These are phyloP conservation scores for Apiotrichum akiyoshidainum DNA, from an alignment of 1,284 basidiomycete species.

Conservation along the genomic window DNA sequence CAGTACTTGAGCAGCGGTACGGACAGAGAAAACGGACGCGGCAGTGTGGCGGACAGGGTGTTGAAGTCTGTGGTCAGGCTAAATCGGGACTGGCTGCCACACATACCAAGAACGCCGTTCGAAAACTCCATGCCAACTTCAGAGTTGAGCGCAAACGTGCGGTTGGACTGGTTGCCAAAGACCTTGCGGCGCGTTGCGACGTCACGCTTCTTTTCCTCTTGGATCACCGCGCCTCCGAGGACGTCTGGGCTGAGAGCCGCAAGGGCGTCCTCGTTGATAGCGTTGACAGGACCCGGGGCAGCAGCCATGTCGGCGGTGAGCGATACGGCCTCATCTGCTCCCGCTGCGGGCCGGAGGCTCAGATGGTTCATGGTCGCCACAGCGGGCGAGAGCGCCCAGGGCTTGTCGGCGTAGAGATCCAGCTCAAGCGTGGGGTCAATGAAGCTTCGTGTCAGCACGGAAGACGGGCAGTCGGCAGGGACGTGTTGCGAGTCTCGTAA, in stretches of 20 bases:
- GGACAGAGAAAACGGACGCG: constrained; percentile 62
- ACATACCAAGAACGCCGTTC: no score
- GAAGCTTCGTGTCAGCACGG: constrained; percentile 58
- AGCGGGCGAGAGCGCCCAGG: constrained; percentile 86
- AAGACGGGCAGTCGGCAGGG: no score
- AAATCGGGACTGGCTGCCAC: no score
- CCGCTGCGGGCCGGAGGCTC: constrained; percentile 53
- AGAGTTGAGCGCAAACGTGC: constrained; percentile 59
- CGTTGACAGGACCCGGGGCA: not conserved
- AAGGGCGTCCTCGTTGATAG: constrained; percentile 34
- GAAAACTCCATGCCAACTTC: constrained; percentile 47
- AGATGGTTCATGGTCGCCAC: constrained; percentile 83
- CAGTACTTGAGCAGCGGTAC: constrained; percentile 83
- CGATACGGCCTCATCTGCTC: not conserved
- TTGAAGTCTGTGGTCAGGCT: constrained; percentile 60
- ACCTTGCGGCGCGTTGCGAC: constrained; percentile 58
- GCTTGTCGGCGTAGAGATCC: constrained; percentile 69
- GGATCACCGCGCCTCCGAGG: constrained; percentile 26
- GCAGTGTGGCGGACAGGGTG: constrained; percentile 64
- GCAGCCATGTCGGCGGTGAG: constrained; percentile 2
- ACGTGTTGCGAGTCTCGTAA: no score
- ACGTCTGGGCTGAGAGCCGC: constrained; percentile 3
- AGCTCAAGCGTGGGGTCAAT: constrained; percentile 82
- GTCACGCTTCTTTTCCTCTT: constrained; percentile 1
- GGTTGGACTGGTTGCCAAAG: constrained; percentile 58